Evolutionary conservation across 2,329 filamentous ascomycete species (phyloP), one percentile per base, ranked within the genome.

Genomic region (Neurospora sp.): DNA sequence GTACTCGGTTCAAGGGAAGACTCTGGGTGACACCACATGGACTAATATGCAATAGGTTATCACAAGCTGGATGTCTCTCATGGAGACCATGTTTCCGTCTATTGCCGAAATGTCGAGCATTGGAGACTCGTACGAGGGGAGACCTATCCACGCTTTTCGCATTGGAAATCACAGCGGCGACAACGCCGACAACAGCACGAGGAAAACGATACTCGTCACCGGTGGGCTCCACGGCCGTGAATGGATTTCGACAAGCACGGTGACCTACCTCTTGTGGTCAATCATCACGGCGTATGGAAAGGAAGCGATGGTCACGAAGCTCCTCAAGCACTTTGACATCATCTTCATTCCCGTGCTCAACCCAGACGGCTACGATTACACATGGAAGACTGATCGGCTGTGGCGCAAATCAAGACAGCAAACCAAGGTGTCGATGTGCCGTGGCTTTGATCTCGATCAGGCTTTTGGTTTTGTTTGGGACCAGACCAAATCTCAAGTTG

Each of bases 331-430:
- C 69, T 97, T 95, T 76, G 94, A 98, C 79, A 89, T 96, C 75
- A 85, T 98, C 66, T 91, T 98, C 75, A 86, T 98, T 33, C 96
- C 96, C 0, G 92, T 93, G 0, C 81, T 96, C 70, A 99, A 99
- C 78, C 93, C 95, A 0, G 96, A 99, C 78, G 96, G 96, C 38
- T 96, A 97, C 77, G 90, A 93, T 73, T 97, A 97, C 80, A 93
- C 92, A 0, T 98, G 95, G 95, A 89, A 94, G 71, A 88, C 88
- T 1, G 95, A 99, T 79, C 90, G 96, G 8, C 84, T 99, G 0
- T 99, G 95, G 95, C 91, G 95, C 76, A 99, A 98, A 82, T 97
- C 96, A 70, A 86, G 93, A 67, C 95, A 98, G 78, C 86, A 89
- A 68, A 98, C 94, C 0, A 89, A 85, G 71, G 85, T 96, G 71